These are phyloP conservation scores for Fusarium sarcochroum DNA, from an alignment of 2,329 filamentous ascomycete species.

Conservation along the genomic window DNA sequence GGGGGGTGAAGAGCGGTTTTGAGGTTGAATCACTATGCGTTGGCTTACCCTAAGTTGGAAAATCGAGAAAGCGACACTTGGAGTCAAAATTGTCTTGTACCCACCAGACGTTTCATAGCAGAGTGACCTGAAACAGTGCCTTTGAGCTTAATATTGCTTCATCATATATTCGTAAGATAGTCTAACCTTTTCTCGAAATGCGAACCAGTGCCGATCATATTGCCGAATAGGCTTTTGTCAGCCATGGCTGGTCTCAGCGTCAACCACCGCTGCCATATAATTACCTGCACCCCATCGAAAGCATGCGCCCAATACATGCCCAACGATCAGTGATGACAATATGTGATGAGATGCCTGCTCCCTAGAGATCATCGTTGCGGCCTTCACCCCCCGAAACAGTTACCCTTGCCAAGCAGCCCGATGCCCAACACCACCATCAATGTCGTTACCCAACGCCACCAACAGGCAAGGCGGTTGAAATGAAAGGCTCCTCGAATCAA, in stretches of 20 bases:
- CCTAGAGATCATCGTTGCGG: conserved; percentile 26
- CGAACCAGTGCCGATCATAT: not conserved
- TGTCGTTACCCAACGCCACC: conserved; percentile 41
- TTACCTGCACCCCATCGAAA: conserved; percentile 8
- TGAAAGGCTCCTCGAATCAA: conserved; percentile 28
- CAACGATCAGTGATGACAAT: conserved; percentile 7
- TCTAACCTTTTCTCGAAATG: not conserved
- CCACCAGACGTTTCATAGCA: not conserved
- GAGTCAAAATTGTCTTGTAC: not conserved
- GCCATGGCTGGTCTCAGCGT: conserved; percentile 7
- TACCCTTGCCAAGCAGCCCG: conserved; percentile 31
- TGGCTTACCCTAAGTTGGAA: conserved; percentile 14
- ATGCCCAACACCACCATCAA: conserved; percentile 44
- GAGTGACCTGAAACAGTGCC: not conserved
- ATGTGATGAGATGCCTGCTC: conserved; percentile 17
- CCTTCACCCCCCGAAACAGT: conserved; percentile 17
- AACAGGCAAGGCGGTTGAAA: conserved; percentile 19
- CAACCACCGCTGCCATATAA: not conserved
- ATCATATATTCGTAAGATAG: conserved; percentile 6
- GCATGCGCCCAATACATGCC: conserved; percentile 11
- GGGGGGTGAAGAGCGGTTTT: not conserved
- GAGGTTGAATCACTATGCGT: not conserved
- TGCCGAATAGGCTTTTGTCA: not conserved
- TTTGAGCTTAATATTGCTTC: too few relatives aligned
- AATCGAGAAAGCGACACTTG: not conserved